Base-by-base conservation (phyloP, 257 asterid genomes). In the Ballota nigra region DNA sequence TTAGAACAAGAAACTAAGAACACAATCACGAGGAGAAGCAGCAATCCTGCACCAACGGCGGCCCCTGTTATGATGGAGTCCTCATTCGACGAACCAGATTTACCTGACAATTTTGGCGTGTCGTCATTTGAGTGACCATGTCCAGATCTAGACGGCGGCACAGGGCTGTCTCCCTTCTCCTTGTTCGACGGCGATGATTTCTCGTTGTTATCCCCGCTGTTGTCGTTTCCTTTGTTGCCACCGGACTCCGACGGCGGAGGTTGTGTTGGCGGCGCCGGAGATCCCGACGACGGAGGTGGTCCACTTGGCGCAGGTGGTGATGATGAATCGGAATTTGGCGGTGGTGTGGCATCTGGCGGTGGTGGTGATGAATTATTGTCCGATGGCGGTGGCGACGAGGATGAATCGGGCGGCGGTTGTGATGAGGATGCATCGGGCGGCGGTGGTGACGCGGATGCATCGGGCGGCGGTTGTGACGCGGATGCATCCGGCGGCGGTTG, bases 31-130 rank as follows among this genome's bases (percentile, higher is more conserved):
- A 88, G 12, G 11, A 84, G 53, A 16, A 90, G 75, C 66, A 90
- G 68, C 11, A 93, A 57, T 66, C 79, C 92, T 3, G 82, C 96
- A 1, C 88, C 91, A 0, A 80, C 89, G 0, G 88, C 88, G n/a
- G 75, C 86, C 73, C 97, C 97, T 3, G 83, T 89, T 34, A 87
- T 76, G 6, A 88, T 13, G 9, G 51, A 33, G 8, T 18, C 19
- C 5, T 62, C 68, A 62, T 62, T 45, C 18, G 86, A 24, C 8
- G 83, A 70, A 72, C 63, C 70, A 1, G 81, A 57, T 43, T 51
- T 5, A 19, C 41, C 59, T 4, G 73, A 31, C 28, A 81, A 59
- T 5, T 70, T 68, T 4, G 76, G 43, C 62, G 78, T 18, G 0
- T 28, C 13, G 20, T 52, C 61, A 43, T 40, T 66, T 15, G 65